These are phyloP conservation scores for Globisporangium nodosum DNA, from an alignment of 352 stramenopile genomes.

Conservation along the genomic window DNA sequence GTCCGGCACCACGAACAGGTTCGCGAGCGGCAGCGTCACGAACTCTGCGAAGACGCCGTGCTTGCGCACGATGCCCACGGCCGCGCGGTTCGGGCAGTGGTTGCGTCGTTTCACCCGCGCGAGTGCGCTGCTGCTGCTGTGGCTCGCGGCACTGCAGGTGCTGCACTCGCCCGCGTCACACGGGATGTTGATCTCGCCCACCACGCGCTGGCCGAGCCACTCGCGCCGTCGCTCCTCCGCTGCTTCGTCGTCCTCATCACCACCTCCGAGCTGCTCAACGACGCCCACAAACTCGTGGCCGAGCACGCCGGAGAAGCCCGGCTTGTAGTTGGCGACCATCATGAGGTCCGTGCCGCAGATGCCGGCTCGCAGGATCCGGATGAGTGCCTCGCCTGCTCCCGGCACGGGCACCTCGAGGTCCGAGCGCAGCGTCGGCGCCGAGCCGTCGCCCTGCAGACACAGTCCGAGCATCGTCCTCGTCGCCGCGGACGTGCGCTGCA, in stretches of 20 bases:
- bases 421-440: slow-evolving; percentile 20
- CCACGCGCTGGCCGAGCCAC: slow-evolving; percentile 81
- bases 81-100: slow-evolving; percentile 81
- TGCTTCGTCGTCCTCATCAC: slow-evolving; percentile 11
- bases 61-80: slow-evolving; percentile 79
- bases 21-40: slow-evolving; percentile 67
- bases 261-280: slow-evolving; percentile 52
- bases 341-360: slow-evolving; percentile 73
- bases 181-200: slow-evolving; percentile 90
- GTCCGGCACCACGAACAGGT: slow-evolving; percentile 79
- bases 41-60: slow-evolving; percentile 84
- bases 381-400: slow-evolving; percentile 34
- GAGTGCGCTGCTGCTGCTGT: slow-evolving; percentile 14
- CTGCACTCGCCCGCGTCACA: slow-evolving; percentile 55
- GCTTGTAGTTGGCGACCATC: slow-evolving; percentile 75
- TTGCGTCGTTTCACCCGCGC: slow-evolving; percentile 52
- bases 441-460: slow-evolving; percentile 35
- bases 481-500: neutral
- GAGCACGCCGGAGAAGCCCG: slow-evolving; percentile 55
- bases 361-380: slow-evolving; percentile 55
- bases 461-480: slow-evolving; percentile 36
- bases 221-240: neutral
- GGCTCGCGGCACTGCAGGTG: slow-evolving; percentile 14
- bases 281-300: slow-evolving; percentile 90
- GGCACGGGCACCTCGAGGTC: slow-evolving; percentile 36